Evolutionary conservation across 1,139 yeast species (phyloP).

Genomic region (Pichia inconspicua): DNA sequence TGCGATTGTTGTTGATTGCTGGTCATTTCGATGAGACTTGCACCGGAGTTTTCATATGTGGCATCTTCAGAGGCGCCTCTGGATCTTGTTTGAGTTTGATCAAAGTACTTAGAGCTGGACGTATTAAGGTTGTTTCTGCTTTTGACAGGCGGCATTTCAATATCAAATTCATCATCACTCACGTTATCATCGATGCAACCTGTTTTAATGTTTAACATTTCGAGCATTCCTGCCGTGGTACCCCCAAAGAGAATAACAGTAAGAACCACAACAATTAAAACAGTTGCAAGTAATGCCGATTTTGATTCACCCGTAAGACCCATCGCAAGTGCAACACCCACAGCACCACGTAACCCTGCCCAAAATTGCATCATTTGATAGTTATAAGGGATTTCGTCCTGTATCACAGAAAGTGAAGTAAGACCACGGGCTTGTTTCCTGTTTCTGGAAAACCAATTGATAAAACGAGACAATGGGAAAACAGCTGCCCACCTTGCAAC

Average conservation of each 20-base stretch:
- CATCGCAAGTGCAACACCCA: constrained; percentile 97
- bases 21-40: constrained; percentile 31
- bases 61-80: constrained; percentile 29
- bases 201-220: constrained; percentile 83
- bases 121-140: background rate
- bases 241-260: constrained; percentile 98
- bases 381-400: constrained; percentile 88
- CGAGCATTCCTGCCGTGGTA: constrained; percentile 96
- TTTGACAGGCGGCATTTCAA: constrained; percentile 65
- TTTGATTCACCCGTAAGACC: constrained; percentile 94
- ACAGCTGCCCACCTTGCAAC: constrained; percentile 97
- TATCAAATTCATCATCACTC: constrained; percentile 91
- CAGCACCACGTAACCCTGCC: constrained; percentile 99
- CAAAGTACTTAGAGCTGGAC: constrained; percentile 18
- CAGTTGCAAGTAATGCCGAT: constrained; percentile 84
- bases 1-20: constrained; percentile 22
- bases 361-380: constrained; percentile 99
- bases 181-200: constrained; percentile 81
- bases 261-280: constrained; percentile 88
- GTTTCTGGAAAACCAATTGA: constrained; percentile 70
- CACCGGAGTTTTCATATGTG: constrained; percentile 16
- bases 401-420: constrained; percentile 38
- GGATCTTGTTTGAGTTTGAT: constrained; percentile 17
- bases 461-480: constrained; percentile 79
- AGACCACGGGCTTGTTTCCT: constrained; percentile 35